phyloP scores from a whole-genome alignment of 2,329 filamentous ascomycete species.

The Cryphonectria parasitica region DNA sequence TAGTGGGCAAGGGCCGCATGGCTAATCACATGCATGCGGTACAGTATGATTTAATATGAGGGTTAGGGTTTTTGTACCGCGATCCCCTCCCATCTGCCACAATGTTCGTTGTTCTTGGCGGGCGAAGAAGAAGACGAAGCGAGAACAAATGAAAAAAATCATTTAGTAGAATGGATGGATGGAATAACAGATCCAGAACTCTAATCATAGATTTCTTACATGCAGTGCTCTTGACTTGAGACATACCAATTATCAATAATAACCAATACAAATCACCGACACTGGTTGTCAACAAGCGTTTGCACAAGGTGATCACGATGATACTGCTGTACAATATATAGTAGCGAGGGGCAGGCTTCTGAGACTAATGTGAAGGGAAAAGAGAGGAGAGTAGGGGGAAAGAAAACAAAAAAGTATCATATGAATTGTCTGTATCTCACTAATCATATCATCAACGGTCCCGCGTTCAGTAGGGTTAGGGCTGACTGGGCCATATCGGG shows the following conservation, averaged over 20 bases:
- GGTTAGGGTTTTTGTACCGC: background rate
- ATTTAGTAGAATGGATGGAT: background rate
- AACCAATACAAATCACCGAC: too few species aligned
- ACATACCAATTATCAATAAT: too few species aligned
- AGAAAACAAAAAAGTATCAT: background rate
- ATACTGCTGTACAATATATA: background rate
- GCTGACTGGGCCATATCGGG: background rate
- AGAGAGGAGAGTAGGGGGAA: too few species aligned
- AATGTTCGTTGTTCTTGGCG: background rate
- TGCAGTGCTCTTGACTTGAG: too few species aligned
- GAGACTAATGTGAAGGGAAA: too few species aligned
- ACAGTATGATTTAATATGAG: background rate
- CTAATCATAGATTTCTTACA: background rate
- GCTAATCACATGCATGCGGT: background rate
- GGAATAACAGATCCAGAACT: background rate
- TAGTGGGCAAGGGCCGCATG: background rate
- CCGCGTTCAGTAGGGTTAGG: conserved; percentile 1
- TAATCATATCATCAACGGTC: background rate
- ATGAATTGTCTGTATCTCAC: background rate
- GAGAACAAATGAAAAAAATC: background rate
- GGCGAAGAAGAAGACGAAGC: too few species aligned
- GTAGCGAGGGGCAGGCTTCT: too few species aligned
- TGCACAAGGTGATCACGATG: background rate
- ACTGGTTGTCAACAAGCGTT: too few species aligned
- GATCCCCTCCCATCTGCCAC: background rate